Conservation (phyloP, 108 stramenopile species). For the Nitzschia sp. region DNA sequence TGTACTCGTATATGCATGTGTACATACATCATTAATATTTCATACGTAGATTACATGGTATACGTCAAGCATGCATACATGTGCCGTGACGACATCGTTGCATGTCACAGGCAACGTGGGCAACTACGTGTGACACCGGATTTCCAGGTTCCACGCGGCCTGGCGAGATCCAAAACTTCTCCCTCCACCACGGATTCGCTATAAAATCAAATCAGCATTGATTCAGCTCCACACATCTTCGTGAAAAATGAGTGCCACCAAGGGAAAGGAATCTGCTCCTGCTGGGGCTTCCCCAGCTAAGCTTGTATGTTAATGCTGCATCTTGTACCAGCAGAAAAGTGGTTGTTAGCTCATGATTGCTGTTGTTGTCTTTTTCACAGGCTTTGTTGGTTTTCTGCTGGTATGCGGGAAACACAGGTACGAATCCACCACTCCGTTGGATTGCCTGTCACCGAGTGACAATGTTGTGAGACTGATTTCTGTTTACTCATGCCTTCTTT, state of each 20-base stretch:
- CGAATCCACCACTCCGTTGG: neutral
- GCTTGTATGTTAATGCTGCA: constrained; percentile 7
- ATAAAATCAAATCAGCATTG: neutral
- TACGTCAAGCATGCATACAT: too few species aligned
- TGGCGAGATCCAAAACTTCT: constrained; percentile 6
- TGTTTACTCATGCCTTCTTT: neutral
- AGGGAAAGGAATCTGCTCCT: constrained; percentile 11
- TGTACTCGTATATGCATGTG: too few species aligned
- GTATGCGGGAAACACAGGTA: constrained; percentile 85
- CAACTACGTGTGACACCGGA: too few species aligned
- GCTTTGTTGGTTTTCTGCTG: constrained; percentile 68
- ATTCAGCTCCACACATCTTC: neutral
- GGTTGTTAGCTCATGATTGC: neutral
- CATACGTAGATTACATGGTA: too few species aligned
- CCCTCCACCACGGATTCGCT: neutral
- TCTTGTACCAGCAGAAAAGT: neutral
- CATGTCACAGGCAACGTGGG: too few species aligned
- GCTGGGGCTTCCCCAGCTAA: constrained; percentile 21
- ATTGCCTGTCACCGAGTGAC: too few species aligned
- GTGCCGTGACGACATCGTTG: too few species aligned
- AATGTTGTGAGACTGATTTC: too few species aligned
- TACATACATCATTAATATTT: too few species aligned
- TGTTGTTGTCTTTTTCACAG: constrained; percentile 35
- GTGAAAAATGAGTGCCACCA: constrained; percentile 8
- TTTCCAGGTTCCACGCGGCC: neutral